Evolutionary conservation across 2,329 filamentous ascomycete genomes (phyloP), one percentile per base, ranked within the genome.

Genomic region (Helotiales sp.): DNA sequence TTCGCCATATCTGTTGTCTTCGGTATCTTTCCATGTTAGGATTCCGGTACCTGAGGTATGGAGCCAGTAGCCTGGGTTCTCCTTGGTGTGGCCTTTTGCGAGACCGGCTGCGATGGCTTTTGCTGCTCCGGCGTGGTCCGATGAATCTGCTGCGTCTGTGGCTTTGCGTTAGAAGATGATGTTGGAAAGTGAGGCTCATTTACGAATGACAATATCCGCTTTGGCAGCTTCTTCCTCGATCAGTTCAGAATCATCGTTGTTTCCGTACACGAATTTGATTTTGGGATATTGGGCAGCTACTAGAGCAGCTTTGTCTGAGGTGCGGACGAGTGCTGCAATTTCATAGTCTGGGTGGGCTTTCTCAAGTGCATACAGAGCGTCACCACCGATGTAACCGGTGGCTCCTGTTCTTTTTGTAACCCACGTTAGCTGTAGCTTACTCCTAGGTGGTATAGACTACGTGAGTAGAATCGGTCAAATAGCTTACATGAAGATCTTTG

Each of bases 1-100:
- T 49, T 79, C 71, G 17, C 83, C 82, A 12, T 74, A 79, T 0
- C 70, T 76, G 17, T 74, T 71, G 0, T 71, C 69, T 22, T 75
- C 72, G 22, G 74, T 71, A 60, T 85, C 81, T 27, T 76, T 73
- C 69, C 75, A 80, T 24, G 73, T 73, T 6, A 86, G 71, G n/a
- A 84, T 79, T 1, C 81, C 82, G 0, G 82, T 82, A 0, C 83
- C 82, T 2, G 78, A 79, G 0, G 77, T 79, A 62, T 86, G 82
- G 29, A 86, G 74, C 66, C 78, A 76, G 62, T 76, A 80, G 2
- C 74, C 77, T 0, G 77, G 76, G 5, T 75, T 73, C 24, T 74
- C 68, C 2, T 69, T 67, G 0, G 74, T 73, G 27, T 86, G 80
- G 0, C 81, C 81, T 0, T 70, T 65, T 8, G 62, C 66, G 2